phyloP scores from a whole-genome alignment of 2,329 filamentous ascomycete species.

The Trichoderma sp. region DNA sequence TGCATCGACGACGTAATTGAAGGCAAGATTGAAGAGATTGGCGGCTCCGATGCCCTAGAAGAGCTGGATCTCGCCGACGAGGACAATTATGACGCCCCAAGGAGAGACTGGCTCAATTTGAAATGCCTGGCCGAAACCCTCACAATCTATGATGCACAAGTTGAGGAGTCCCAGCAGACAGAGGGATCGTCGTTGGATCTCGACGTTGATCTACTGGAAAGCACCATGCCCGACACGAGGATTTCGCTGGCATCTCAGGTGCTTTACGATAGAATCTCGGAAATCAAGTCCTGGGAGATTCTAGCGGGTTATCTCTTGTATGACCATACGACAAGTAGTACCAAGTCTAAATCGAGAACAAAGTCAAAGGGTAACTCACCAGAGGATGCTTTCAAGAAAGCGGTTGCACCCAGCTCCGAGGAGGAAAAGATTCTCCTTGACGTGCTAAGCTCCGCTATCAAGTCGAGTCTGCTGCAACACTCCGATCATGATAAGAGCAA shows the following conservation, averaged over 20 bases:
- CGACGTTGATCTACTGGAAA: conserved; percentile 57
- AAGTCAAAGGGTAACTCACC: conserved; percentile 50
- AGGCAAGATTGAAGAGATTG: conserved; percentile 76
- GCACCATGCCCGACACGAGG: conserved; percentile 69
- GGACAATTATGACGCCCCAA: conserved; percentile 72
- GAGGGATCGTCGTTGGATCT: conserved; percentile 43
- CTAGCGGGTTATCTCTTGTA: conserved; percentile 87
- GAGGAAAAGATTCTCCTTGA: conserved; percentile 87
- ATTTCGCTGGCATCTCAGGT: conserved; percentile 83
- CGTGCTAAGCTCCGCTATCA: conserved; percentile 79
- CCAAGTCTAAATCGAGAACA: conserved; percentile 50
- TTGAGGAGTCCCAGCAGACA: conserved; percentile 53
- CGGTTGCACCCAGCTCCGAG: conserved; percentile 67
- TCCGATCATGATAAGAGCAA: conserved; percentile 61
- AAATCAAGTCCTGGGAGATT: conserved; percentile 82
- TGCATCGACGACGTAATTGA: conserved; percentile 81
- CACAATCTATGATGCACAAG: conserved; percentile 72
- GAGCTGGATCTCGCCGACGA: conserved; percentile 73
- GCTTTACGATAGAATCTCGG: conserved; percentile 76
- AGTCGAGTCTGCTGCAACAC: conserved; percentile 64
- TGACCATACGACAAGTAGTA: conserved; percentile 74
- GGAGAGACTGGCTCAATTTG: conserved; percentile 82
- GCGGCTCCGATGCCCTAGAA: conserved; percentile 71
- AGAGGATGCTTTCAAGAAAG: conserved; percentile 63
- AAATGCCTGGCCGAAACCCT: conserved; percentile 87